Base-by-base conservation (phyloP, 202 grass and related monocot species). In the Bolboschoenoplectus hybrid region DNA sequence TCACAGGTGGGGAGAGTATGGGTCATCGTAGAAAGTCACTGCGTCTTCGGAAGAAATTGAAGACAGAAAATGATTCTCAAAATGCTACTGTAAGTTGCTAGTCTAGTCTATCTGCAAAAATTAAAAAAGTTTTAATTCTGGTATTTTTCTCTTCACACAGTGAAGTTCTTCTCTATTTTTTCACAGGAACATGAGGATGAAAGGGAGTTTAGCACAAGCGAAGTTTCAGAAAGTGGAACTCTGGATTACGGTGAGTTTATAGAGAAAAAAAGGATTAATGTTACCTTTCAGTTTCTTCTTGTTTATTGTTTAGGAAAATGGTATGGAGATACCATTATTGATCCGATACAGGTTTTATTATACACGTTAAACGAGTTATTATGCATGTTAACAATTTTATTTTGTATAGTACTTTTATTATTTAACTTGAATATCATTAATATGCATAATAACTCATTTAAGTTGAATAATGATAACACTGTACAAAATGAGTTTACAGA, bases 11-110 rank as follows among this genome's bases (percentile, higher is more conserved):
- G 19, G 63, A 64, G 20, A 56, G 44, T 53, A 50, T 65, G 8
- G n/a, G 2, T 58, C 52, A 13, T 4, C 40, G n/a, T 58, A 89
- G 81, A 85, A 85, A 62, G 83, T 90, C 88, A 50, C 87, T 65
- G 71, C 72, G 81, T 10, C 66, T 89, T 80, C 75, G 7, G 14
- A 46, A 85, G 47, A 94, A 80, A 53, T 41, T 82, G 68, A n/a
- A 66, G 72, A 85, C 74, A 71, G 57, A 9, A 49, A 56, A 39
- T 5, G 9, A 8, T 1, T 17, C 69, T 1, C 55, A 1, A 85
- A 80, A 67, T 32, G 51, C 40, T 81, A 5, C n/a, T 40, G 61
- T 73, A 58, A 60, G 52, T 55, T 70, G 45, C 51, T 45, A 11
- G 47, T 8, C 51, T 45, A 11, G 47, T 8, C 34, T 62, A 52